These are phyloP conservation scores for Boletus insuetus DNA, from an alignment of 768 basidiomycete species.

Conservation along the genomic window DNA sequence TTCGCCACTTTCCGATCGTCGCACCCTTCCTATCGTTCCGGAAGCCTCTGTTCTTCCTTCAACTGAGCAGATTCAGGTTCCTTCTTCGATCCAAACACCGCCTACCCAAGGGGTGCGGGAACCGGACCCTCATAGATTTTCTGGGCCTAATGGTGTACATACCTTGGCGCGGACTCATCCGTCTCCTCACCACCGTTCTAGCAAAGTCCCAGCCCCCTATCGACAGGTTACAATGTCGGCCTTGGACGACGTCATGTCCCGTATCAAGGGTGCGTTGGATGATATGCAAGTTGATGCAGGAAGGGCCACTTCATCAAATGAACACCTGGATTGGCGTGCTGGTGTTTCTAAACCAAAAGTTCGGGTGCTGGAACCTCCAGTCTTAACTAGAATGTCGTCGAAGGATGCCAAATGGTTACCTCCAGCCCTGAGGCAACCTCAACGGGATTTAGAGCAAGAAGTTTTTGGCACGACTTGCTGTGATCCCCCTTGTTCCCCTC, in stretches of 20 bases:
- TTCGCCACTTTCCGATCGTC: conserved; percentile 18
- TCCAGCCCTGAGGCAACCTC: conserved; percentile 45
- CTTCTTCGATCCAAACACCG: background rate
- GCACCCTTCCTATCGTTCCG: conserved; percentile 12
- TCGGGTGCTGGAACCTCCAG: conserved; percentile 15
- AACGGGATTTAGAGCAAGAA: conserved; percentile 41
- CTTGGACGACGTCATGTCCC: conserved; percentile 78
- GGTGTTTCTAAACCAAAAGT: conserved; percentile 21
- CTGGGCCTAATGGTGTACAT: conserved; percentile 18
- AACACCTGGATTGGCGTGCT: conserved; percentile 21
- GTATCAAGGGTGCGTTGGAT: conserved; percentile 78
- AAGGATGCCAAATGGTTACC: conserved; percentile 55
- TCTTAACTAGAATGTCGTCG: conserved; percentile 15
- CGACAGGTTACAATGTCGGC: conserved; percentile 65
- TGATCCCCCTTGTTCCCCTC: conserved; percentile 50
- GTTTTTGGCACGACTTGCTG: conserved; percentile 44
- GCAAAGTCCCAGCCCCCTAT: conserved; percentile 30
- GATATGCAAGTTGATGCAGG: conserved; percentile 55
- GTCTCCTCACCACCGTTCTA: conserved; percentile 23
- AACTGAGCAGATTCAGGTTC: conserved; percentile 8
- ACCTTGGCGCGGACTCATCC: conserved; percentile 16
- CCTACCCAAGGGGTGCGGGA: conserved; percentile 16
- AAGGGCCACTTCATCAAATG: conserved; percentile 18
- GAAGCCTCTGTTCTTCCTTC: conserved; percentile 11
- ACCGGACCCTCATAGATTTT: conserved; percentile 16